Percentiles rank a stretch among this genome's conserved stretches.
Evolutionary conservation across 345 rosid genomes (phyloP).

Genomic region (Arabidopsis arenosa): DNA sequence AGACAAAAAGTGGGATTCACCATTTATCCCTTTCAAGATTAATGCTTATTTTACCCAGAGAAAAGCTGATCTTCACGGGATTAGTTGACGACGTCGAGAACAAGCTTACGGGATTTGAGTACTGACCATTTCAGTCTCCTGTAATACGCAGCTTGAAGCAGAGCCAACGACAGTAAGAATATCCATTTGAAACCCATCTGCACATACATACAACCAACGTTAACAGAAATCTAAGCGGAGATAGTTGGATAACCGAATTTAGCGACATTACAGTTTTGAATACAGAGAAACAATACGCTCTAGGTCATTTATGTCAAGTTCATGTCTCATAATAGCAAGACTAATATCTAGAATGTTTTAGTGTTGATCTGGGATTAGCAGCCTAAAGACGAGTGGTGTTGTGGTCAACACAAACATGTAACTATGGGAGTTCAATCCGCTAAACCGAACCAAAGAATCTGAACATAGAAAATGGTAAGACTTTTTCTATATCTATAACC

Average conservation of each 20-base stretch:
- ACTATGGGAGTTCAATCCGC: background rate
- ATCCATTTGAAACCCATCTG: conserved; percentile 99
- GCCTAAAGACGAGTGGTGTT: background rate
- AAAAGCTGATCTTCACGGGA: conserved; percentile 10
- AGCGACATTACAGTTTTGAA: background rate
- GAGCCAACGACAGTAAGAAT: conserved; percentile 76
- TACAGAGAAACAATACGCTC: background rate
- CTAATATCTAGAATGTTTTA: background rate
- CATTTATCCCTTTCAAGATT: conserved; percentile 13
- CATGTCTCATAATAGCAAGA: background rate
- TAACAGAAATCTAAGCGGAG: background rate
- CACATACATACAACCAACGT: conserved; percentile 30
- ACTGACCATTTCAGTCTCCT: conserved; percentile 93
- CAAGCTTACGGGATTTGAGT: conserved; percentile 84
- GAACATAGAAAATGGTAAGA: background rate
- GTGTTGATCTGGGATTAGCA: background rate
- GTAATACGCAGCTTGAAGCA: conserved; percentile 92
- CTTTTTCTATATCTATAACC: background rate
- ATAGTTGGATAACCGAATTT: background rate
- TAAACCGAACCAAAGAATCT: background rate
- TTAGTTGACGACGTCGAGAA: conserved; percentile 90
- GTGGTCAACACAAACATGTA: background rate
- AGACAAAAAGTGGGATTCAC: conserved; percentile 16
- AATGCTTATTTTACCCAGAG: conserved; percentile 22
- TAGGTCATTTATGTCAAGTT: background rate